These are phyloP conservation scores for Eucalyptus cladocalyx DNA, from an alignment of 345 rosid species.

Conservation along the genomic window DNA sequence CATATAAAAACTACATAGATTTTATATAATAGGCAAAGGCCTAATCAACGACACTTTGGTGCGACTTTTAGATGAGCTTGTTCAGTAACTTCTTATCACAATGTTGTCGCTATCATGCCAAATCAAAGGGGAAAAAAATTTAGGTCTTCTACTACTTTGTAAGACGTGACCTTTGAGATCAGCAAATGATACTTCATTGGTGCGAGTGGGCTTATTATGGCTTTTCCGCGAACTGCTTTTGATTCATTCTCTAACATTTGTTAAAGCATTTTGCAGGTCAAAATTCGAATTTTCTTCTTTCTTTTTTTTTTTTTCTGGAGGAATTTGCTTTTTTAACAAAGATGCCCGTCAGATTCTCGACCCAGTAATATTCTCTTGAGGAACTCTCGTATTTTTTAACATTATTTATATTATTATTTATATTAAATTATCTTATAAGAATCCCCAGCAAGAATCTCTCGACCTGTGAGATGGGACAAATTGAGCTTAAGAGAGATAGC, in stretches of 20 bases:
- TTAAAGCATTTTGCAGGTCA: not conserved
- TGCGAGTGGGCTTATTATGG: not conserved
- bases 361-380: not conserved
- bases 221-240: not conserved
- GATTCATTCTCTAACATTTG: not conserved
- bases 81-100: not conserved
- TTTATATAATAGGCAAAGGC: not conserved
- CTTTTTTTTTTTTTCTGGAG: not conserved
- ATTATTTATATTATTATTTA: not conserved
- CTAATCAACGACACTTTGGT: not conserved
- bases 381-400: not conserved
- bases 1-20: not conserved
- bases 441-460: not conserved
- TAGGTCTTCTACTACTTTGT: not conserved
- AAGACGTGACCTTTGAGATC: not conserved
- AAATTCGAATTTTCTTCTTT: not conserved
- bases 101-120: too few species aligned
- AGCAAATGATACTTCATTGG: not conserved
- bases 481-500: not conserved
- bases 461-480: not conserved
- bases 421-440: not conserved
- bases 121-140: not conserved
- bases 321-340: not conserved
- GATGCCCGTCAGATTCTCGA: not conserved
- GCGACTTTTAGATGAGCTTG: not conserved